phyloP scores from a whole-genome alignment of 1,139 yeast species.

The Geotrichum citri-aurantii region DNA sequence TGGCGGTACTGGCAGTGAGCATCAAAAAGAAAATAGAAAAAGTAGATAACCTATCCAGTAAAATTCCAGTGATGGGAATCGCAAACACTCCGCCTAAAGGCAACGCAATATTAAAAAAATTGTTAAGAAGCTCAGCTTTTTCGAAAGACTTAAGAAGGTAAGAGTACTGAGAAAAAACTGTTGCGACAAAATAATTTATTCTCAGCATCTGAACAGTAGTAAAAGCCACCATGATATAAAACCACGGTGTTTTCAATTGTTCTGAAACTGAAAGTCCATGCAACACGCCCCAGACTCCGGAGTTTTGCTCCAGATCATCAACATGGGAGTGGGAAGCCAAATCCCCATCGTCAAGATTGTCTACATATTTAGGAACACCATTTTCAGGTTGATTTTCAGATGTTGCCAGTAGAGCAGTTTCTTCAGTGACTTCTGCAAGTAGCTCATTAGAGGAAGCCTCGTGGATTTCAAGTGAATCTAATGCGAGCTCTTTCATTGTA shows the following conservation, averaged over 20 bases:
- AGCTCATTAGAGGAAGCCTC: slow-evolving; percentile 1
- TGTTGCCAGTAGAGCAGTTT: not conserved
- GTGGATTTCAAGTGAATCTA: not conserved
- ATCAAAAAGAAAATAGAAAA: slow-evolving; percentile 51
- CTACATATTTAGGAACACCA: not conserved
- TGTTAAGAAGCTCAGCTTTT: slow-evolving; percentile 54
- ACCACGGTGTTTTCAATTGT: slow-evolving; percentile 76
- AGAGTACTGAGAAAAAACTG: slow-evolving; percentile 70
- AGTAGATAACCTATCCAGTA: slow-evolving; percentile 68
- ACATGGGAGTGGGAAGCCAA: not conserved
- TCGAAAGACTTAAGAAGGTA: slow-evolving; percentile 53
- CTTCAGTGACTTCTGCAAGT: not conserved
- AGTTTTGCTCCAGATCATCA: slow-evolving; percentile 13
- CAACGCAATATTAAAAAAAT: slow-evolving; percentile 73
- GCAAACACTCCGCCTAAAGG: slow-evolving; percentile 84
- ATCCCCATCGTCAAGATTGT: not conserved
- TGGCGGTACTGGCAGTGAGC: slow-evolving; percentile 26
- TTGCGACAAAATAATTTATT: slow-evolving; percentile 86
- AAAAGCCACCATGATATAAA: slow-evolving; percentile 64
- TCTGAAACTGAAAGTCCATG: slow-evolving; percentile 55
- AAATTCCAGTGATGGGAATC: slow-evolving; percentile 76
- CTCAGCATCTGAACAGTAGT: slow-evolving; percentile 84
- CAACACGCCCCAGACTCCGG: slow-evolving; percentile 78
- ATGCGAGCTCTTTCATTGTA: slow-evolving; percentile 12
- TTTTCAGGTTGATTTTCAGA: not conserved